Percentiles rank a stretch among this genome's conserved stretches.
phyloP scores from a whole-genome alignment of 495 filamentous ascomycete genomes.

The Trichoderma orchidacearum region DNA sequence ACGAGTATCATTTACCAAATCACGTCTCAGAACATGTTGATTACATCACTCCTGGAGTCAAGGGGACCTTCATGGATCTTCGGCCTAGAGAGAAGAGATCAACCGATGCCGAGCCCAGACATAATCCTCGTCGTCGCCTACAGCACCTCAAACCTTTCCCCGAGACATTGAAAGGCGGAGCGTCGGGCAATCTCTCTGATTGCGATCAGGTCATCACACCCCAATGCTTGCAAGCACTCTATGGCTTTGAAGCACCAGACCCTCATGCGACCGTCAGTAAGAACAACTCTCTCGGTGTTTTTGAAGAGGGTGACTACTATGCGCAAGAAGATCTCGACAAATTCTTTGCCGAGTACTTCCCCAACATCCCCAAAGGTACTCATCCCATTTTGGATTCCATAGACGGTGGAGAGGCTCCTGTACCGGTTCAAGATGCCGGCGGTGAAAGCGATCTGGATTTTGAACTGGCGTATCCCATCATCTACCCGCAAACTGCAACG shows the following conservation, averaged over 20 bases:
- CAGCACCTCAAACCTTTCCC: background rate
- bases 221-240: background rate
- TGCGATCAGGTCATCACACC: background rate
- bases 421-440: conserved; percentile 11
- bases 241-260: background rate
- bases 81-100: background rate
- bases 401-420: conserved; percentile 15
- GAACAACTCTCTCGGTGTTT: conserved; percentile 21
- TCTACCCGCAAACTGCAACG: conserved; percentile 45
- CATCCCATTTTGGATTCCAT: background rate
- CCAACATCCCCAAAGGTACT: background rate
- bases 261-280: conserved; percentile 2
- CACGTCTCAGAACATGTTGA: conserved; percentile 40
- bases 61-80: conserved; percentile 17
- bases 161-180: background rate
- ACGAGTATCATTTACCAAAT: conserved; percentile 38
- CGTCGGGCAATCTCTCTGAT: background rate
- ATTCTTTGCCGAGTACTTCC: conserved; percentile 35
- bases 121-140: background rate
- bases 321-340: conserved; percentile 42
- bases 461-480: conserved; percentile 21
- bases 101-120: background rate
- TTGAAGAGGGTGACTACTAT: conserved; percentile 21
- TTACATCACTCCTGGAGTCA: conserved; percentile 45
- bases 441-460: conserved; percentile 20